Evolutionary conservation across 805 yeast species (phyloP).

Genomic region (Ogataea neopini): DNA sequence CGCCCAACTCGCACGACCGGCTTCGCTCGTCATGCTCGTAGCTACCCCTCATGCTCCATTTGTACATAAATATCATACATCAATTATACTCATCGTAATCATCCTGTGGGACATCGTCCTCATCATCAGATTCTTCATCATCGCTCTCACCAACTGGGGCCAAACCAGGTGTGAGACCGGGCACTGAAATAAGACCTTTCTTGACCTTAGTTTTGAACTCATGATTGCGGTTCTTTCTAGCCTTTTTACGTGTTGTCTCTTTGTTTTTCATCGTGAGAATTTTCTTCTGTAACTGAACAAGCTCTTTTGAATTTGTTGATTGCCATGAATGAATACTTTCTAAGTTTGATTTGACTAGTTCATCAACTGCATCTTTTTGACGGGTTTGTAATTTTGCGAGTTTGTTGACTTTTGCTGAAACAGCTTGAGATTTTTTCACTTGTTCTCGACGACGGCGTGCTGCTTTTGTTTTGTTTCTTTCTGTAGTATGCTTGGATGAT

Average conservation of each 20-base stretch:
- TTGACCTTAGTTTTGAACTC: constrained; percentile 43
- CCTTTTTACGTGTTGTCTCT: constrained; percentile 39
- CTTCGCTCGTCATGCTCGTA: no score
- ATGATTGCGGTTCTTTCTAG: constrained; percentile 33
- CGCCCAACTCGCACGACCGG: no score
- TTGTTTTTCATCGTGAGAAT: constrained; percentile 46
- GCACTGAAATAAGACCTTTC: constrained; percentile 45
- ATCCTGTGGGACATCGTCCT: constrained; percentile 24
- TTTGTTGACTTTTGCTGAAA: constrained; percentile 22
- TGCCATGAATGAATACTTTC: constrained; percentile 44
- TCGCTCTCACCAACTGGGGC: constrained; percentile 77
- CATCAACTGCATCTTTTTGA: constrained; percentile 36
- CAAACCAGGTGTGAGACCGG: constrained; percentile 82
- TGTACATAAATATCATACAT: constrained; percentile 12
- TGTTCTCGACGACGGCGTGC: constrained; percentile 21
- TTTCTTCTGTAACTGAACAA: constrained; percentile 42
- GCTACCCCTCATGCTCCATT: no score
- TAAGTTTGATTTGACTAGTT: constrained; percentile 43
- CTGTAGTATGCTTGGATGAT: constrained; percentile 9
- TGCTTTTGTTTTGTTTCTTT: constrained; percentile 16
- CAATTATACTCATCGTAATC: constrained; percentile 35
- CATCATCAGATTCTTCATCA: constrained; percentile 31
- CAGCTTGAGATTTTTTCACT: constrained; percentile 15
- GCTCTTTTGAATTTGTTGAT: constrained; percentile 37
- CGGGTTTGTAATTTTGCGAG: constrained; percentile 25